Percentiles rank a stretch among this genome's conserved stretches.
Evolutionary conservation across 208 protist genomes (phyloP).

Genomic region (Leptomonas pyrrhocoris): DNA sequence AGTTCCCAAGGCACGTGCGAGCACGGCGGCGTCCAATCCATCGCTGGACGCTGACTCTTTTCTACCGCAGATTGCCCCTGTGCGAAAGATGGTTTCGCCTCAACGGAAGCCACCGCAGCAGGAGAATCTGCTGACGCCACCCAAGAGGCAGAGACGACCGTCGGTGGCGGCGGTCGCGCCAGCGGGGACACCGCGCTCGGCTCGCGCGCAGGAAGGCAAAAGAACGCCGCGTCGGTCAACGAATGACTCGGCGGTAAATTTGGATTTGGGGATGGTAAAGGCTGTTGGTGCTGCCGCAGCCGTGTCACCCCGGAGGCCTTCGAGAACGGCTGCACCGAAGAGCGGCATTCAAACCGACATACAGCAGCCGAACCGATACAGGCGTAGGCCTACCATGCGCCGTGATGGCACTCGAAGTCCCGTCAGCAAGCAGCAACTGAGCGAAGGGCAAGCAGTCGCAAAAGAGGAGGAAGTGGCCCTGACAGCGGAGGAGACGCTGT

Average conservation of each 20-base stretch:
- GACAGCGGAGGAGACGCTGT: slow-evolving; percentile 51
- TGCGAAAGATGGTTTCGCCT: neutral
- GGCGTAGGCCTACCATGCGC: neutral
- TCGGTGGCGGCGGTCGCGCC: neutral
- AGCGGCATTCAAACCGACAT: no score
- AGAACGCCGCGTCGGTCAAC: neutral
- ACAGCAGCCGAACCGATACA: neutral
- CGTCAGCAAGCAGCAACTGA: no score
- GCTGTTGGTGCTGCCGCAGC: neutral
- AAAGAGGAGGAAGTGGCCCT: slow-evolving; percentile 16
- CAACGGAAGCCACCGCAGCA: neutral
- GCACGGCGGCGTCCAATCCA: neutral
- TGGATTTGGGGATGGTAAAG: neutral
- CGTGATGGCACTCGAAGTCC: neutral
- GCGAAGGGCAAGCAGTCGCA: neutral
- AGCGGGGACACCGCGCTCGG: neutral
- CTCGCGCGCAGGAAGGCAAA: neutral
- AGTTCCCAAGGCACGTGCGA: slow-evolving; percentile 1
- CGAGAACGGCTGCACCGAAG: neutral
- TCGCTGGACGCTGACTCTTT: neutral
- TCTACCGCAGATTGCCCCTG: slow-evolving; percentile 1
- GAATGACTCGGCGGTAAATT: neutral
- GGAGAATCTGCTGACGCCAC: neutral
- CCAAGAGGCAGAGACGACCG: neutral
- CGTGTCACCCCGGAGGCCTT: neutral